Base-by-base conservation (phyloP, 2,329 filamentous ascomycete genomes). In the Colletotrichum cereale region DNA sequence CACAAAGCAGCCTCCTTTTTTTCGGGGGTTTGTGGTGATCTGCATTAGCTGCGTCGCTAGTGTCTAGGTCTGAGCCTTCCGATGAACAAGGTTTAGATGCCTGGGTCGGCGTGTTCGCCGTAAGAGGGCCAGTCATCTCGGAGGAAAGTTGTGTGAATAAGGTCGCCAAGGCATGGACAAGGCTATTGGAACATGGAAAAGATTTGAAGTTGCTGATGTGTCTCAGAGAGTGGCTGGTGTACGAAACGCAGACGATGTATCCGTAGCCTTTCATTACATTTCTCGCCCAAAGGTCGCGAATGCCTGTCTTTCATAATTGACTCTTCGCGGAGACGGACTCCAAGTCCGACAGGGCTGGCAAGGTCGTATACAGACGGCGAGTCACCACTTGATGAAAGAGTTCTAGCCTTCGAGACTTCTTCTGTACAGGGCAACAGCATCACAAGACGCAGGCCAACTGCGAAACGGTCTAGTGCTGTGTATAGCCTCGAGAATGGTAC, bases 31-130 rank as follows among this genome's bases (percentile, higher is more conserved):
- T 68, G 60, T 55, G 40, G 61, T 60, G 65, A 68, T 68, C 64
- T 58, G 68, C 68, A 71, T 62, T 63, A 71, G 57, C 64, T 36
- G 67, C 34, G 34, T 34, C 65, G 50, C 64, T 71, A 71, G 68
- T 71, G 64, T 44, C 42, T 34, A 21, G 11, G 26, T 26, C 66
- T 55, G 42, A 57, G 36, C 44, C 40, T 34, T 42, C 31, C 38
- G 36, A 53, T 52, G 42, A 36, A 40, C 29, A 31, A 36, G 34
- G 53, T 52, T 42, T n/a, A 29, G 36, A 26, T 63, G 42, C 14
- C 18, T 42, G 34, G 18, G 4, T 56, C 14, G 52, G 16, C 29
- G 10, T 10, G n/a, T 31, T 34, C 18, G 24, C 36, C 61, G 61
- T 64, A 58, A 44, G 26, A 38, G 52, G 34, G 24, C 66, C 44